Evolutionary conservation across 441 rosid genomes (phyloP), one percentile per base, ranked within the genome.

Genomic region (Pelargonium hybrid): DNA sequence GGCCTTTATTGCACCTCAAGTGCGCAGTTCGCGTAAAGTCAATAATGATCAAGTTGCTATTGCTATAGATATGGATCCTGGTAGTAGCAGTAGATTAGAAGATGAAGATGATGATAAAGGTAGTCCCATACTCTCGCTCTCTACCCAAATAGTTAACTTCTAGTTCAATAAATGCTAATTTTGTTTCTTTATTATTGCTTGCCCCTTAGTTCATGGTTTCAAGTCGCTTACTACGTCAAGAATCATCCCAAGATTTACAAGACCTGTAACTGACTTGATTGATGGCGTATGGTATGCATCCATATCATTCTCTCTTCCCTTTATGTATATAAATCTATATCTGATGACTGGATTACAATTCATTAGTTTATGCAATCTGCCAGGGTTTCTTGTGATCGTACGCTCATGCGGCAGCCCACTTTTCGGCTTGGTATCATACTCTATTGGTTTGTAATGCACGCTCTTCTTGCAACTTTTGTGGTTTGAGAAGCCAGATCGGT

Each of bases 381-480:
- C 84, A 93, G 98, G 98, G 99, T 93, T 73, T 91, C 97, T 65
- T 96, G 99, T 81, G 98, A 96, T 73, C 84, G 99, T 74, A 83
- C 99, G 29, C 85, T 96, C 54, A 91, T 91, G 99, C 86, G 90
- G 74, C 96, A 86, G 75, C 98, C 98, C 77, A 88, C 87, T 21
- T 87, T 91, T 54, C 90, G 97, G 81, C 95, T 96, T 70, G 83
- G 93, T 54, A 91, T 96, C 71, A 89, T 93, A 70, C 72, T 90
- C 2, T 90, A 93, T 79, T 90, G 98, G 99, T 98, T 96, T 31
- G 54, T 96, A 47, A 59, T 93, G 71, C 99, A 96, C 78, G 84
- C 91, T 1, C 86, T 93, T 71, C 82, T 93, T 69, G 96, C 93
- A 48, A 67, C 86, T 57, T 87, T 85, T 79, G 86, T 88, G 29